Percentiles rank a stretch among this genome's conserved stretches.
Evolutionary conservation across 768 basidiomycete species (phyloP).

Genomic region (Suillus weaverae): DNA sequence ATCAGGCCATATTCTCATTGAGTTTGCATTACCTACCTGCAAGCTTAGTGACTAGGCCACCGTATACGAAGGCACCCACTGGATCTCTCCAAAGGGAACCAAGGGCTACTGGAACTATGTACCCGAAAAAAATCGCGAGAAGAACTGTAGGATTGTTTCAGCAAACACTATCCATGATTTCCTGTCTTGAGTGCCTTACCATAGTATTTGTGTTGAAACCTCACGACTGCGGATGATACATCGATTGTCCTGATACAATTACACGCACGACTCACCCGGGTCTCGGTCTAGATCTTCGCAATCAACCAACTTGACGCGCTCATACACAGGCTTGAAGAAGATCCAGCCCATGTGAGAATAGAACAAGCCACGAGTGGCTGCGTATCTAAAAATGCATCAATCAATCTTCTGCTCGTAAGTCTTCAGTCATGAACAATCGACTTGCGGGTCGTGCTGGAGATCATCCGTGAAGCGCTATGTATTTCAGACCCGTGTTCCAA

Average conservation of each 20-base stretch:
- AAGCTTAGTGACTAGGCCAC: slow-evolving; percentile 61
- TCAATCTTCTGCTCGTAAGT: neutral
- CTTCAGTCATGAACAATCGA: slow-evolving; percentile 2
- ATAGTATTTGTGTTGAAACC: slow-evolving; percentile 70
- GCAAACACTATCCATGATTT: neutral
- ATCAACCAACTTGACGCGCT: slow-evolving; percentile 62
- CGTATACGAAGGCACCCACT: slow-evolving; percentile 71
- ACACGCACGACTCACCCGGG: slow-evolving; percentile 48
- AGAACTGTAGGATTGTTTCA: slow-evolving; percentile 42
- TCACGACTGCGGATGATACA: slow-evolving; percentile 50
- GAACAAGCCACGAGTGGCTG: slow-evolving; percentile 70
- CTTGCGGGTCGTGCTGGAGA: slow-evolving; percentile 65
- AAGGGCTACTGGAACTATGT: slow-evolving; percentile 55
- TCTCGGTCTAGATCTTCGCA: slow-evolving; percentile 67
- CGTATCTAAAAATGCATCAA: slow-evolving; percentile 47
- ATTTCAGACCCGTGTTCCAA: slow-evolving; percentile 3
- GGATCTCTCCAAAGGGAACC: slow-evolving; percentile 63
- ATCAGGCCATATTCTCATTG: neutral
- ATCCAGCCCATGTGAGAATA: slow-evolving; percentile 88
- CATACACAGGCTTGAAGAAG: slow-evolving; percentile 72
- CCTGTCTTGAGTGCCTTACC: slow-evolving; percentile 33
- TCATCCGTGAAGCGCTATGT: slow-evolving; percentile 68
- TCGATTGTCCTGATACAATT: neutral
- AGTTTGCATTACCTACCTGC: slow-evolving; percentile 42
- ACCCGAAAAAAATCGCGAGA: slow-evolving; percentile 58